Evolutionary conservation across 1,284 basidiomycete species (phyloP).

Genomic region (Dichomitus squalens): DNA sequence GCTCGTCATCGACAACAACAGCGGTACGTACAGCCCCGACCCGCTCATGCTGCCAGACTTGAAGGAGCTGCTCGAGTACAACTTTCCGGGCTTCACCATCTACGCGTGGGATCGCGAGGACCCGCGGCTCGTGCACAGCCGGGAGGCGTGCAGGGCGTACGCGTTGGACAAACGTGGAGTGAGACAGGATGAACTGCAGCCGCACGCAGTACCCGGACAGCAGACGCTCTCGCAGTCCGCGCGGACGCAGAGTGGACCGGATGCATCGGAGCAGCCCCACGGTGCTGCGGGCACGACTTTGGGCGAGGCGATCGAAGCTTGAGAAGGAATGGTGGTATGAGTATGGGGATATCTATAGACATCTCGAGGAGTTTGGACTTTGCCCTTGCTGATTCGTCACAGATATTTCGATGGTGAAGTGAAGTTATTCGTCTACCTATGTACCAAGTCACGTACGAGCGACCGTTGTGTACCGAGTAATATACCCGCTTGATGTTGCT

Average conservation of each 20-base stretch:
- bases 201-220: slow-evolving; percentile 55
- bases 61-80: slow-evolving; percentile 61
- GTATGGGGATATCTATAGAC: not conserved
- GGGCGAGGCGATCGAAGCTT: not conserved
- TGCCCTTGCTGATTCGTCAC: not conserved
- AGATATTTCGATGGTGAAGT: not conserved
- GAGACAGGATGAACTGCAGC: slow-evolving; percentile 59
- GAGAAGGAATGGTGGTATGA: not conserved
- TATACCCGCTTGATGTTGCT: no score
- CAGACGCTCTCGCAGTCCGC: slow-evolving; percentile 44
- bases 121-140: slow-evolving; percentile 55
- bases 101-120: slow-evolving; percentile 60
- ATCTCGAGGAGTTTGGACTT: no score
- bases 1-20: slow-evolving; percentile 77
- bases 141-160: slow-evolving; percentile 66
- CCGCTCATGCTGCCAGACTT: slow-evolving; percentile 54
- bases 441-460: no score
- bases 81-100: slow-evolving; percentile 68
- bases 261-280: not conserved
- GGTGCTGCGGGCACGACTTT: not conserved
- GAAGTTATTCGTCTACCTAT: not conserved
- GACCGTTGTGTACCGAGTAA: no score
- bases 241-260: slow-evolving; percentile 6
- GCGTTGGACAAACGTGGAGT: slow-evolving; percentile 60
- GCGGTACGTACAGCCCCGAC: slow-evolving; percentile 75